A percentile compares a stretch with the other conserved stretches of the same genome.
Conservation (phyloP, 1,284 basidiomycete species). For the Entoloma clypeatum region DNA sequence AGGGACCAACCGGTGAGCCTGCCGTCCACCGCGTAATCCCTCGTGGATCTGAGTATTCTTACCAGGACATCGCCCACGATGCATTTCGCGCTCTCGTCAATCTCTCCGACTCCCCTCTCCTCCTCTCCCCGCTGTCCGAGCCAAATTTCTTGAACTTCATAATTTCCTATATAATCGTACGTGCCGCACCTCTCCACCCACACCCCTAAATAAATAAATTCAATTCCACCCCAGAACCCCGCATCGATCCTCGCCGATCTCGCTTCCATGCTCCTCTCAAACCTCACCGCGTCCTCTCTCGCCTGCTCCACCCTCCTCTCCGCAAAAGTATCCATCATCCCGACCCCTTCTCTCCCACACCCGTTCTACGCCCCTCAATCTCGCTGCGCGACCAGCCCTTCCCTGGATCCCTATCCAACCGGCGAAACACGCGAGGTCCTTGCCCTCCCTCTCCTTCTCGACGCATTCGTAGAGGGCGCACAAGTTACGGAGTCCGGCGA, state of each 20-base stretch:
- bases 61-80: slow-evolving; percentile 87
- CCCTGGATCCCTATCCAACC: slow-evolving; percentile 60
- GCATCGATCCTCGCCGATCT: slow-evolving; percentile 90
- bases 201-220: neutral
- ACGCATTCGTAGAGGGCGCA: slow-evolving; percentile 81
- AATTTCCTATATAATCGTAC: slow-evolving; percentile 86
- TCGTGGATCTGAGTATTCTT: slow-evolving; percentile 11
- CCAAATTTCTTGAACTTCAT: slow-evolving; percentile 78
- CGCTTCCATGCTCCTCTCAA: slow-evolving; percentile 95
- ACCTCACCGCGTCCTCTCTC: slow-evolving; percentile 79
- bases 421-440: slow-evolving; percentile 52
- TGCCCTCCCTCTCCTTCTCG: slow-evolving; percentile 75
- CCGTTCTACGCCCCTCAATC: slow-evolving; percentile 71
- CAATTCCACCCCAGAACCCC: slow-evolving; percentile 61
- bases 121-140: slow-evolving; percentile 72
- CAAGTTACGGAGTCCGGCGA: slow-evolving; percentile 44
- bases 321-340: slow-evolving; percentile 65
- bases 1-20: slow-evolving; percentile 72
- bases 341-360: slow-evolving; percentile 36
- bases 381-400: slow-evolving; percentile 65
- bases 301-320: slow-evolving; percentile 67
- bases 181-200: slow-evolving; percentile 28
- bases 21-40: slow-evolving; percentile 7
- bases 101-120: slow-evolving; percentile 80
- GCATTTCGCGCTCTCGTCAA: slow-evolving; percentile 95